Base-by-base conservation (phyloP, 805 yeast species). In the Candida glaebosa region DNA sequence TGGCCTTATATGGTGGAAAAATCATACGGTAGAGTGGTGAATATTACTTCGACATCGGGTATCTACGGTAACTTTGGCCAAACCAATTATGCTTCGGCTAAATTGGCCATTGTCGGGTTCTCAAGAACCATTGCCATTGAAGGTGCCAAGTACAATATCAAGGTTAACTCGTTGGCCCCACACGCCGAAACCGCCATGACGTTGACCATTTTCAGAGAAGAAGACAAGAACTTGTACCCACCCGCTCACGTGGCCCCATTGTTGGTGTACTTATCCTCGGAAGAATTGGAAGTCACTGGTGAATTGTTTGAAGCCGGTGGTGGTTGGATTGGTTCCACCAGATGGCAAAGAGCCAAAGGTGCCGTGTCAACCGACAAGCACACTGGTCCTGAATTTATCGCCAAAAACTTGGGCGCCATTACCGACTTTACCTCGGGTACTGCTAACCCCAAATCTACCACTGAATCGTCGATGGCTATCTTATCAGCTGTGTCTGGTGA, bases 181-280 rank as follows among this genome's bases (percentile, higher is more conserved):
- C 96, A 91, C 61, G 98, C 98, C 20, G 97, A 91, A 58, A 91
- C 99, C 34, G 90, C 95, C 43, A 91, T 91, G 99, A 91, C 99
- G 20, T 78, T 79, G 56, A 85, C 96, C 4, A 82, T 91, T 37
- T 86, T 91, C 68, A 77, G 80, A 37, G 83, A 82, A 37, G 81
- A 79, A 46, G 95, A 91, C 64, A 77, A 83, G 52, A 87, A 87
- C 66, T 79, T 82, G 53, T 88, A 83, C 65, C 87, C 87, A 53
- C 90, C 97, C 4, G 78, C 82, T 39, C 87, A 81, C 62, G 96
- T 91, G 37, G 93, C 97, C 1, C 99, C 99, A 43, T 72, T 90
- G 48, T 79, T 88, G 50, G 87, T 88, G 14, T 73, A 84, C 53
- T 75, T 90, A 48, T 75, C 87, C n/a, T 78, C 89, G 43, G 90